Base-by-base conservation (phyloP, 352 stramenopile species). In the Globisporangium recalcitrans region DNA sequence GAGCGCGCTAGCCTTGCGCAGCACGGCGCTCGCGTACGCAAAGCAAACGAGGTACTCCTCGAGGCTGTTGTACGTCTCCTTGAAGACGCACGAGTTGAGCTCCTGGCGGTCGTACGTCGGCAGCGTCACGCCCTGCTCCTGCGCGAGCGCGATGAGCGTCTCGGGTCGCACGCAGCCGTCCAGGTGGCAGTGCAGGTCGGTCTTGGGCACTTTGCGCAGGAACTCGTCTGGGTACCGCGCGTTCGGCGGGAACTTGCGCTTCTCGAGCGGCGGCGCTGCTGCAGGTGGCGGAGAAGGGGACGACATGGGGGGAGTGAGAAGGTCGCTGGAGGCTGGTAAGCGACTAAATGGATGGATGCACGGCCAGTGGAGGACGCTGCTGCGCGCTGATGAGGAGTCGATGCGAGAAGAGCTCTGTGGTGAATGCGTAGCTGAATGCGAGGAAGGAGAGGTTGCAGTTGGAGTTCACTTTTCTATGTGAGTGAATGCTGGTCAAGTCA, bases 21-120 rank as follows among this genome's bases (percentile, higher is more conserved):
- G 64, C 42, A 95, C 84, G 13, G 84, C 77, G 0, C 66, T 77
- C 14, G 85, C 82, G 68, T 91, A 93, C 0, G 75, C 71, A 63
- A 96, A 96, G 73, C 87, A 92, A 34, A 74, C 70, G 36, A 96
- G 77, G 58, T 96, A 96, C 55, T 96, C 82, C 56, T 92, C 84
- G 0, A 96, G 65, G 19, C 67, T 91, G 32, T 68, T 71, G 65
- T 96, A 96, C 4, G 78, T 91, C 63, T 89, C 66, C 49, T 91
- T 90, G 62, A 96, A 96, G 3, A 96, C 76, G 27, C 71, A 74
- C 34, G 67, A 68, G 24, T 73, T 80, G 7, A 93, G 68, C 52
- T 85, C 64, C 29, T 72, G 54, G 8, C 80, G 65, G 69, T 92
- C 81, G 62, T 90, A 87, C n/a, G 82, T 84, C n/a, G 88, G 88